These are phyloP conservation scores for Penicillium sp. DNA, from an alignment of 2,329 filamentous ascomycete genomes.

Conservation along the genomic window DNA sequence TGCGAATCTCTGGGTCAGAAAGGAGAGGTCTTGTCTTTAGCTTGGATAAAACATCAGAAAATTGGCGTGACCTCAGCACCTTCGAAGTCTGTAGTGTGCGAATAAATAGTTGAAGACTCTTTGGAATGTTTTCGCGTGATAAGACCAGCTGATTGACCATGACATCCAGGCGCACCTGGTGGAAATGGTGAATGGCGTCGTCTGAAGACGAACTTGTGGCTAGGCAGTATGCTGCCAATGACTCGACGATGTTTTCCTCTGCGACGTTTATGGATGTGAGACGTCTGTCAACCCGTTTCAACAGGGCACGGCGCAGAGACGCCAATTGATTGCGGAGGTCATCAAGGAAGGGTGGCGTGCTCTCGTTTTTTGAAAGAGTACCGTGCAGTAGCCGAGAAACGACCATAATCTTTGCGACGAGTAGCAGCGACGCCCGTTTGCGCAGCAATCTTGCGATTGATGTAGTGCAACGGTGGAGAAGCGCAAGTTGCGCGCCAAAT, in stretches of 20 bases:
- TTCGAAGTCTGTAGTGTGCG: constrained; percentile 76
- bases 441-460: constrained; percentile 55
- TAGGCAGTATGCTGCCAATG: constrained; percentile 78
- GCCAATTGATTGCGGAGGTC: constrained; percentile 63
- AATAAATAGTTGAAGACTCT: constrained; percentile 70
- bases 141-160: constrained; percentile 62
- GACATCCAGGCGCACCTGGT: constrained; percentile 67
- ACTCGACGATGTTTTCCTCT: constrained; percentile 60
- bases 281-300: constrained; percentile 62
- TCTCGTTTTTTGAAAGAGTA: constrained; percentile 58
- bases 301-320: constrained; percentile 60
- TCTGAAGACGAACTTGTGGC: constrained; percentile 74
- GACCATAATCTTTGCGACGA: constrained; percentile 70
- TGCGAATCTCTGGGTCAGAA: constrained; percentile 64
- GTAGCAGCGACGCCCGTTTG: constrained; percentile 50
- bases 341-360: constrained; percentile 56
- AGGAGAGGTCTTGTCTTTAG: constrained; percentile 71
- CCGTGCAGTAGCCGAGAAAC: constrained; percentile 73
- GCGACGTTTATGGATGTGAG: constrained; percentile 47
- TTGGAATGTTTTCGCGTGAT: constrained; percentile 56
- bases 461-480: constrained; percentile 57
- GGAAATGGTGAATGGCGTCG: constrained; percentile 76
- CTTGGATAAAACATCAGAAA: constrained; percentile 66
- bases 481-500: constrained; percentile 56
- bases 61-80: constrained; percentile 67